A percentile compares a stretch with the other conserved stretches of the same genome.
Evolutionary conservation across 176 grass and related monocot species (phyloP).

Genomic region (Cymbopogon citratus): DNA sequence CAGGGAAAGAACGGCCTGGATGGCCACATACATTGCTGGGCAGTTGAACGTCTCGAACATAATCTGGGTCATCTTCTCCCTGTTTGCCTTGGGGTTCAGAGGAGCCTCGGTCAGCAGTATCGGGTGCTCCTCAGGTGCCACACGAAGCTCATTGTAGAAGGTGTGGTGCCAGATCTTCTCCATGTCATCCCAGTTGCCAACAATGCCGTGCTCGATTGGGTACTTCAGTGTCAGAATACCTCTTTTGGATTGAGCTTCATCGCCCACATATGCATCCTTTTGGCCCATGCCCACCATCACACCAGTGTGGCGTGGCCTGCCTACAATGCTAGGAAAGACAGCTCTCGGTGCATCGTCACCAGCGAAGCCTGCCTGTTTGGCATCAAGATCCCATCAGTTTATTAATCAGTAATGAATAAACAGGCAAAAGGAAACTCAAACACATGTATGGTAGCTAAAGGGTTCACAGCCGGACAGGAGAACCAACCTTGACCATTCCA

Average conservation of each 20-base stretch:
- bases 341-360: slow-evolving; percentile 88
- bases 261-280: slow-evolving; percentile 86
- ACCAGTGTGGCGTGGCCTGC: slow-evolving; percentile 79
- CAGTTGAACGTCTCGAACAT: slow-evolving; percentile 89
- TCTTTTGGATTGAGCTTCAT: slow-evolving; percentile 85
- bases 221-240: slow-evolving; percentile 87
- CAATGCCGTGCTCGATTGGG: slow-evolving; percentile 82
- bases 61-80: slow-evolving; percentile 96
- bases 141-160: slow-evolving; percentile 84
- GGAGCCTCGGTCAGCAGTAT: slow-evolving; percentile 71
- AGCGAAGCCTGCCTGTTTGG: slow-evolving; percentile 73
- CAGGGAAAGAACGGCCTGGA: slow-evolving; percentile 85
- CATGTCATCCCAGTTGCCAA: slow-evolving; percentile 91
- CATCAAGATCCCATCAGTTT: neutral
- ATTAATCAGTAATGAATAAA: neutral
- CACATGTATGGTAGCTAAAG: neutral
- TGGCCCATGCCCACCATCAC: slow-evolving; percentile 97
- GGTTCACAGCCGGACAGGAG: neutral
- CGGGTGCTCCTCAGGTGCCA: slow-evolving; percentile 81
- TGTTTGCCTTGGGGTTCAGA: slow-evolving; percentile 82
- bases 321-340: slow-evolving; percentile 87
- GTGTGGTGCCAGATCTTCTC: slow-evolving; percentile 96
- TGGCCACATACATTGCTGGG: slow-evolving; percentile 76
- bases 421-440: neutral
- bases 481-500: slow-evolving; percentile 85